phyloP scores from a whole-genome alignment of 169 alveolate species.

The Eimeria praecox region DNA sequence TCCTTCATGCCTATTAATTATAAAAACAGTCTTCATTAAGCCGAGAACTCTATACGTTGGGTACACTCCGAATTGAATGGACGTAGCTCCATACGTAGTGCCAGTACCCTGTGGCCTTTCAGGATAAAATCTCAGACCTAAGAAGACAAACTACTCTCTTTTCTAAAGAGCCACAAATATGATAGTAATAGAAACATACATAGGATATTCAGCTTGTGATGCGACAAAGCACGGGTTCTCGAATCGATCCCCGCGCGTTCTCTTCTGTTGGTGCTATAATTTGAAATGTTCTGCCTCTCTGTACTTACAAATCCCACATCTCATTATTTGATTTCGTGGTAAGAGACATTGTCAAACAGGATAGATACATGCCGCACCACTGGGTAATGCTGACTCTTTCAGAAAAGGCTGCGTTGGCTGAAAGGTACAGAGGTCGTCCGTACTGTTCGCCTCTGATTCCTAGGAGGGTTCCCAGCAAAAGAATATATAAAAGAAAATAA shows the following conservation, averaged over 20 bases:
- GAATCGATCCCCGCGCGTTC: neutral
- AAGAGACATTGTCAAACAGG: neutral
- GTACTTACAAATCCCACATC: neutral
- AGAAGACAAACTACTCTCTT: neutral
- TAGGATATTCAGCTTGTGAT: neutral
- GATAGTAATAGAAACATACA: neutral
- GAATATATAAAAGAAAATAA: neutral
- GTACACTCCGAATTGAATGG: neutral
- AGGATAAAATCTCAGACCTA: neutral
- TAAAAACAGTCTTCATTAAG: neutral
- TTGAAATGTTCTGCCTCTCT: neutral
- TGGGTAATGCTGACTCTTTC: neutral
- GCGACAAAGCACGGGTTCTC: too few relatives aligned
- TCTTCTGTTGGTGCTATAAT: neutral
- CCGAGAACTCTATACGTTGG: neutral
- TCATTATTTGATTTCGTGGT: neutral
- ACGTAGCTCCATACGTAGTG: neutral
- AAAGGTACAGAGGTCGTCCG: neutral
- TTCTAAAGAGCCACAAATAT: neutral
- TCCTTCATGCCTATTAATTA: neutral
- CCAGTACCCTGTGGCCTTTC: neutral
- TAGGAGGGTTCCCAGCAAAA: neutral
- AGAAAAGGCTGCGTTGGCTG: neutral
- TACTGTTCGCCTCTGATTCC: neutral
- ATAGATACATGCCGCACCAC: neutral